Evolutionary conservation across 1,284 basidiomycete species (phyloP).

Genomic region (Heterobasidion annosum): DNA sequence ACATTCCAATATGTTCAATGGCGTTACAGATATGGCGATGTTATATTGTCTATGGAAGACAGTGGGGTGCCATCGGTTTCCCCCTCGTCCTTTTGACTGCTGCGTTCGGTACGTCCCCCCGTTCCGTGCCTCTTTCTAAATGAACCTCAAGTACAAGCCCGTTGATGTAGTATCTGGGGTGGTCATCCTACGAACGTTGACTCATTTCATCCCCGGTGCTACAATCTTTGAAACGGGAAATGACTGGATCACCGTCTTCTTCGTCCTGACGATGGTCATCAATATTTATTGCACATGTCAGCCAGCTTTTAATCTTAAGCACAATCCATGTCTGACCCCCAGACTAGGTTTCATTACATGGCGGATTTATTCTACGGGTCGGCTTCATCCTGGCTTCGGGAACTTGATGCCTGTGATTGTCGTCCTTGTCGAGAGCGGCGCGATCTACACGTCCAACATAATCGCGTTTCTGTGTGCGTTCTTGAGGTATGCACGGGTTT

Average conservation of each 20-base stretch:
- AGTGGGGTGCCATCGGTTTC: background rate
- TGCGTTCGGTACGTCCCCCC: background rate
- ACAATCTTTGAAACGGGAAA: background rate
- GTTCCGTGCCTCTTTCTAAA: background rate
- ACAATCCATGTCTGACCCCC: background rate
- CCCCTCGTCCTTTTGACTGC: background rate
- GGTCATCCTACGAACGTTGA: background rate
- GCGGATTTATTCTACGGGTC: background rate
- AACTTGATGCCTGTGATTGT: background rate
- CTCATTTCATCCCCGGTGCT: background rate
- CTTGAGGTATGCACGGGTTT: background rate
- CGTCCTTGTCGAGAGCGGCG: background rate
- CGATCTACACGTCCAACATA: background rate
- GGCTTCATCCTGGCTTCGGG: background rate
- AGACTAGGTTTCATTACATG: background rate
- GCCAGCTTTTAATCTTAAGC: background rate
- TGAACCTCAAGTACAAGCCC: background rate
- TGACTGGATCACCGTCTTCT: background rate
- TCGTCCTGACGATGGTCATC: background rate
- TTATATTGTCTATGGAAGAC: background rate
- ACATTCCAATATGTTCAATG: background rate
- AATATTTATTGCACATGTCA: background rate
- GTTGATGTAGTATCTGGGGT: background rate
- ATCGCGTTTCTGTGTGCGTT: background rate
- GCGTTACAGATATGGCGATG: background rate